Conservation (phyloP, 495 filamentous ascomycete genomes). For the Lophium mytilinum region DNA sequence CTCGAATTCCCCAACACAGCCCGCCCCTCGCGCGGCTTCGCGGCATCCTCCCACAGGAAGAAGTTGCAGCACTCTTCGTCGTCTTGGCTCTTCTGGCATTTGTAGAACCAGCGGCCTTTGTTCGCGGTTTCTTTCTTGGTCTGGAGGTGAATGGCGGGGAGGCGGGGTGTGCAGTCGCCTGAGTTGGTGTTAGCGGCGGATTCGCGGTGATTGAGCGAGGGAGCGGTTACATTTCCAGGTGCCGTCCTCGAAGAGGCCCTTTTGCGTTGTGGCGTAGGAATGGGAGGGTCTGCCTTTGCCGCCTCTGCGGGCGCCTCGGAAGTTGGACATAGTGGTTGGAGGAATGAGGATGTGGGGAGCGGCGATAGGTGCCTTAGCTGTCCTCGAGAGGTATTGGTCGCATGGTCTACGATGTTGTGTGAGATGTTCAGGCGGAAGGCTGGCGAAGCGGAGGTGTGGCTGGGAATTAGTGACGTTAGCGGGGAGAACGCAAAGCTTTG, state of each 20-base stretch:
- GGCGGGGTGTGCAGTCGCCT: not conserved
- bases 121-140: not conserved
- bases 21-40: conserved; percentile 46
- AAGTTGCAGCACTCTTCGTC: conserved; percentile 48
- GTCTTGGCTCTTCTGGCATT: conserved; percentile 47
- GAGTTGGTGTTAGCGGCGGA: not conserved
- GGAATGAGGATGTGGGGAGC: too few relatives aligned
- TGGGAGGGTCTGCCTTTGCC: too few relatives aligned
- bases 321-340: too few relatives aligned
- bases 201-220: not conserved
- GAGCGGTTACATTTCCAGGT: not conserved
- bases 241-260: not conserved
- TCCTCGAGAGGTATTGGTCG: too few relatives aligned
- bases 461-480: too few relatives aligned
- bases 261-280: not conserved
- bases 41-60: conserved; percentile 65
- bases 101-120: conserved; percentile 41
- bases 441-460: too few relatives aligned
- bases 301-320: too few relatives aligned
- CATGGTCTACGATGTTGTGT: too few relatives aligned
- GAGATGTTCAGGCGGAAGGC: too few relatives aligned
- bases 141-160: not conserved
- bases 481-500: too few relatives aligned
- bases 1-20: conserved; percentile 45
- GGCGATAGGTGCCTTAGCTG: too few relatives aligned